These are phyloP conservation scores for Zasmidium angulare DNA, from an alignment of 2,329 filamentous ascomycete genomes.

Conservation along the genomic window DNA sequence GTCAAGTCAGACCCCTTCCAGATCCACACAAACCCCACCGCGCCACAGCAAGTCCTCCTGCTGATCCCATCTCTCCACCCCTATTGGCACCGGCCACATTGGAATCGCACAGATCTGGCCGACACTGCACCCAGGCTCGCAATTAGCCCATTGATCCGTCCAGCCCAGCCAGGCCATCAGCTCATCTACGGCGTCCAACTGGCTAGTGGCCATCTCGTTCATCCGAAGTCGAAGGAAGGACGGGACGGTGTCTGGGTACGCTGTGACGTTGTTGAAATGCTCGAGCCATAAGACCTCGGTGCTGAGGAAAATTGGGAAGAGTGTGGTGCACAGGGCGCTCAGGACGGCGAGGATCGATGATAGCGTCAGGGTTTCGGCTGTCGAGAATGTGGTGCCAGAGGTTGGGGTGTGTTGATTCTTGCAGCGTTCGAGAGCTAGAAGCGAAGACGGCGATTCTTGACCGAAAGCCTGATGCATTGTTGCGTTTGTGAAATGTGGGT, in stretches of 20 bases:
- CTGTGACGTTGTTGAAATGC: constrained; percentile 26
- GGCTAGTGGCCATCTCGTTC: constrained; percentile 18
- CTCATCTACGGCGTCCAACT: constrained; percentile 41
- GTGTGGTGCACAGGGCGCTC: constrained; percentile 42
- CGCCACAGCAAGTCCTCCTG: constrained; percentile 9
- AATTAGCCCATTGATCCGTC: constrained; percentile 48
- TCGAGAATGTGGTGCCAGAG: constrained; percentile 26
- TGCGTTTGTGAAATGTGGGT: constrained; percentile 34
- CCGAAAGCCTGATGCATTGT: constrained; percentile 32
- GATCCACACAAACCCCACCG: not conserved
- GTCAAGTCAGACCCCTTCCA: not conserved
- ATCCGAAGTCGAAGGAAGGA: not conserved
- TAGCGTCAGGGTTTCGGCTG: constrained; percentile 40
- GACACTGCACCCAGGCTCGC: constrained; percentile 42
- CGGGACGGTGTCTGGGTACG: not conserved
- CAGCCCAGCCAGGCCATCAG: constrained; percentile 54
- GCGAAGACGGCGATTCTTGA: constrained; percentile 36
- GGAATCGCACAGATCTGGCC: constrained; percentile 52
- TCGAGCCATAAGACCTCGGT: constrained; percentile 44
- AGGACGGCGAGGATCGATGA: constrained; percentile 44
- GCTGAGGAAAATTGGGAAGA: constrained; percentile 45
- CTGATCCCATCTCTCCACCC: not conserved
- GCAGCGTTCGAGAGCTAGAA: constrained; percentile 44
- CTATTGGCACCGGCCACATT: constrained; percentile 46
- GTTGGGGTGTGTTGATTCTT: constrained; percentile 42